phyloP scores from a whole-genome alignment of 192 early-diverging fungal species.

The Mortierella hygrophila region DNA sequence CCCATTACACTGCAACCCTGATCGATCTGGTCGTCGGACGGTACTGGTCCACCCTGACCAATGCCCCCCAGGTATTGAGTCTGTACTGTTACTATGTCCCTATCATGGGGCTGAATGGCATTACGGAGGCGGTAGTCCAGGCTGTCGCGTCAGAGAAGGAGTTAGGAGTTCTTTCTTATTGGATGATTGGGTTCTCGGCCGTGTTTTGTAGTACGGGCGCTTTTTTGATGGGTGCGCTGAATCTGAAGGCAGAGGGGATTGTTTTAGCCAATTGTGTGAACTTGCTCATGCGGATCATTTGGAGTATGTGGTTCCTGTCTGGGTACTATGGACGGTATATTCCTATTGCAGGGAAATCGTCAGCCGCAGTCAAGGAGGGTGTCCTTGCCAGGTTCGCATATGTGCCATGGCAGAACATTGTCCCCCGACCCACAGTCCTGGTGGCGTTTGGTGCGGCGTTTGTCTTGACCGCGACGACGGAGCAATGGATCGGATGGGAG shows the following conservation, averaged over 20 bases:
- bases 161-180: constrained; percentile 71
- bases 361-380: neutral
- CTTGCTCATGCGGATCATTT: constrained; percentile 81
- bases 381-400: constrained; percentile 6
- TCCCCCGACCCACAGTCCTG: constrained; percentile 59
- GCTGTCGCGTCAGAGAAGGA: constrained; percentile 79
- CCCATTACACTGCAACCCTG: constrained; percentile 81
- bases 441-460: constrained; percentile 64
- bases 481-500: constrained; percentile 69
- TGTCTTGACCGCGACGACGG: constrained; percentile 64
- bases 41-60: constrained; percentile 63
- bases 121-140: constrained; percentile 94
- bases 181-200: constrained; percentile 82
- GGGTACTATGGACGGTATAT: constrained; percentile 66
- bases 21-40: constrained; percentile 74
- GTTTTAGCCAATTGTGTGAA: constrained; percentile 91
- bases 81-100: constrained; percentile 94
- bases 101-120: constrained; percentile 94
- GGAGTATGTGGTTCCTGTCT: constrained; percentile 75
- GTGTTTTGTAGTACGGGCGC: constrained; percentile 75
- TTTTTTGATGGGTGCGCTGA: constrained; percentile 68
- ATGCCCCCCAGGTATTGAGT: constrained; percentile 70
- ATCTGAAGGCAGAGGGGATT: constrained; percentile 81
- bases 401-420: constrained; percentile 52
- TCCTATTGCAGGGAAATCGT: neutral